Evolutionary conservation across 805 yeast species (phyloP).

Genomic region (Saccharomycopsis javanensis): DNA sequence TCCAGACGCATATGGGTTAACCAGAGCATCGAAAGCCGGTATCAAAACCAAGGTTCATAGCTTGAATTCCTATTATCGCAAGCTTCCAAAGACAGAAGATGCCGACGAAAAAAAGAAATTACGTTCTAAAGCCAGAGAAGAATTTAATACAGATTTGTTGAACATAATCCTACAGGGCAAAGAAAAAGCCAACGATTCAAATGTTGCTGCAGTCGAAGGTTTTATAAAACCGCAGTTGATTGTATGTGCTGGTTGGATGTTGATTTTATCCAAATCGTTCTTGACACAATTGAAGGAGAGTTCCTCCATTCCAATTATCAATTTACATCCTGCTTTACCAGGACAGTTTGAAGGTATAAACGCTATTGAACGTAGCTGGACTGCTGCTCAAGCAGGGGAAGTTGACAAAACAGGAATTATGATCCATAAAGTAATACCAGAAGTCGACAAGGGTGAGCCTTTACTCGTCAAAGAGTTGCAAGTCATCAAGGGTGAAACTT

Average conservation of each 20-base stretch:
- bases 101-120: constrained; percentile 47
- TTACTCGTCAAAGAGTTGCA: constrained; percentile 71
- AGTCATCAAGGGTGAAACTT: constrained; percentile 58
- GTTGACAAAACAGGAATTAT: constrained; percentile 78
- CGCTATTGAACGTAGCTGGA: constrained; percentile 94
- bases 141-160: constrained; percentile 75
- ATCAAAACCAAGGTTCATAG: constrained; percentile 70
- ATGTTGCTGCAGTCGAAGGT: constrained; percentile 27
- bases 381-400: constrained; percentile 83
- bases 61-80: constrained; percentile 64
- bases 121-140: constrained; percentile 52
- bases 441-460: constrained; percentile 91
- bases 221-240: constrained; percentile 66
- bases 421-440: constrained; percentile 95
- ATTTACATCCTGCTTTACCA: constrained; percentile 94
- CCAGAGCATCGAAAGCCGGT: constrained; percentile 58
- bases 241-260: constrained; percentile 99
- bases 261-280: constrained; percentile 73
- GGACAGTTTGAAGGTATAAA: constrained; percentile 96
- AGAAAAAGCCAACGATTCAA: constrained; percentile 28
- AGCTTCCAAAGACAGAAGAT: constrained; percentile 34
- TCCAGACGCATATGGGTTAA: constrained; percentile 76
- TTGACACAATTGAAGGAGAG: constrained; percentile 48
- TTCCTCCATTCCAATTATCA: constrained; percentile 68
- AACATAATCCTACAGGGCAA: constrained; percentile 46